Evolutionary conservation across 2,329 filamentous ascomycete genomes (phyloP).

Genomic region (Gliomastix tumulicola): DNA sequence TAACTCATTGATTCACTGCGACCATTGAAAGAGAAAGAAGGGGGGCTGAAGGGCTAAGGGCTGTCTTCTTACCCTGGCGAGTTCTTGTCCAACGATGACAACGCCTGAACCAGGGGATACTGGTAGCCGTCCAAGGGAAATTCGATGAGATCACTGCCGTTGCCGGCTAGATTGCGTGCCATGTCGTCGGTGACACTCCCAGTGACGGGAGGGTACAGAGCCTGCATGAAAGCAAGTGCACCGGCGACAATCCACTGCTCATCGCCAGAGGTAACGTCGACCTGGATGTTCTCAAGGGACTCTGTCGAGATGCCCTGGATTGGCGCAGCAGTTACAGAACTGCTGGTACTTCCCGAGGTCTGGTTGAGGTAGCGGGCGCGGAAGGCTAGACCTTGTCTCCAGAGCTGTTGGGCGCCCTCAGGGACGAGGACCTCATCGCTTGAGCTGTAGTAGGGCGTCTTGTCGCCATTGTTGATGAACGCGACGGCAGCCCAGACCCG

Average conservation of each 20-base stretch:
- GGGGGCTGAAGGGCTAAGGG: too few species aligned
- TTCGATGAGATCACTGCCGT: slow-evolving; percentile 39
- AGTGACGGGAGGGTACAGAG: slow-evolving; percentile 68
- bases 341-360: background rate
- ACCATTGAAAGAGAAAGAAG: background rate
- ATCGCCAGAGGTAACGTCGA: slow-evolving; percentile 31
- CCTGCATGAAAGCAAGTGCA: slow-evolving; percentile 74
- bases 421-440: slow-evolving; percentile 36
- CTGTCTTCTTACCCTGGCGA: slow-evolving; percentile 38
- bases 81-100: slow-evolving; percentile 35
- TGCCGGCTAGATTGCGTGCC: slow-evolving; percentile 27
- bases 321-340: slow-evolving; percentile 12
- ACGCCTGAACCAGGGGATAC: slow-evolving; percentile 59
- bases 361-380: slow-evolving; percentile 38
- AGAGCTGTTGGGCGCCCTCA: slow-evolving; percentile 45
- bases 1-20: too few species aligned
- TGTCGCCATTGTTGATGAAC: slow-evolving; percentile 47
- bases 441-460: slow-evolving; percentile 29
- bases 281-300: slow-evolving; percentile 40
- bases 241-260: slow-evolving; percentile 53
- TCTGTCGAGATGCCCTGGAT: slow-evolving; percentile 34
- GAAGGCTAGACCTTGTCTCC: slow-evolving; percentile 38
- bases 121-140: slow-evolving; percentile 75
- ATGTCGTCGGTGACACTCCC: slow-evolving; percentile 27
- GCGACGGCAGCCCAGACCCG: slow-evolving; percentile 40